Evolutionary conservation across 108 stramenopile genomes (phyloP).

Genomic region (Conticribra weissflogii): DNA sequence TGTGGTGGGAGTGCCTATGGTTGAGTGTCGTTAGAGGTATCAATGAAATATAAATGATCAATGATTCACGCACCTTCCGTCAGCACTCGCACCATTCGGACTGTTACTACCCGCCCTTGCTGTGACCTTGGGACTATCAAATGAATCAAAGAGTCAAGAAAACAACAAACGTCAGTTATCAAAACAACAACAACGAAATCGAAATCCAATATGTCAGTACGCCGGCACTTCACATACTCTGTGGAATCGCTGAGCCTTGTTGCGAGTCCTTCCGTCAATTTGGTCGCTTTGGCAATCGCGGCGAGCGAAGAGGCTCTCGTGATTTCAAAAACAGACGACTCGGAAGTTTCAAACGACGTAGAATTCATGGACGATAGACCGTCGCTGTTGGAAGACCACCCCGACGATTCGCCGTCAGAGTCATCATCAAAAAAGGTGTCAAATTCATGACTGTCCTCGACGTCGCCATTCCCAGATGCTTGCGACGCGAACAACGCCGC

Average conservation of each 20-base stretch:
- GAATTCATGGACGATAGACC: slow-evolving; percentile 44
- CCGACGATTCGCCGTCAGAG: slow-evolving; percentile 15
- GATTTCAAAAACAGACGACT: neutral
- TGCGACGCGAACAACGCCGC: neutral
- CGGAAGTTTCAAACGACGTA: slow-evolving; percentile 22
- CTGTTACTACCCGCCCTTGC: no score
- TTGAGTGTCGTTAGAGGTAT: neutral
- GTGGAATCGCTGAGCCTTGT: no score
- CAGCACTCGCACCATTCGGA: no score
- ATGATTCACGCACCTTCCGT: no score
- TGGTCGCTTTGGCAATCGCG: slow-evolving; percentile 9
- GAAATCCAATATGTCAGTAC: no score
- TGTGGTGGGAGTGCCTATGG: neutral
- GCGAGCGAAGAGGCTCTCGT: slow-evolving; percentile 10
- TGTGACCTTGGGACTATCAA: no score
- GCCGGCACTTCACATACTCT: no score
- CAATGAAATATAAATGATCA: slow-evolving; percentile 2
- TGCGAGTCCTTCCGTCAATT: slow-evolving; percentile 11
- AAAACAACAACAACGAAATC: no score
- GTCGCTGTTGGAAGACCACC: slow-evolving; percentile 41
- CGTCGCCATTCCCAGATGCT: neutral
- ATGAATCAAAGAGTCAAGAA: no score
- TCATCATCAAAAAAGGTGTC: neutral
- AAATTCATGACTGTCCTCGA: neutral
- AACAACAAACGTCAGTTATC: no score